Evolutionary conservation across 805 yeast species (phyloP), one percentile per base, ranked within the genome.

Genomic region (Sungouiella blattae): DNA sequence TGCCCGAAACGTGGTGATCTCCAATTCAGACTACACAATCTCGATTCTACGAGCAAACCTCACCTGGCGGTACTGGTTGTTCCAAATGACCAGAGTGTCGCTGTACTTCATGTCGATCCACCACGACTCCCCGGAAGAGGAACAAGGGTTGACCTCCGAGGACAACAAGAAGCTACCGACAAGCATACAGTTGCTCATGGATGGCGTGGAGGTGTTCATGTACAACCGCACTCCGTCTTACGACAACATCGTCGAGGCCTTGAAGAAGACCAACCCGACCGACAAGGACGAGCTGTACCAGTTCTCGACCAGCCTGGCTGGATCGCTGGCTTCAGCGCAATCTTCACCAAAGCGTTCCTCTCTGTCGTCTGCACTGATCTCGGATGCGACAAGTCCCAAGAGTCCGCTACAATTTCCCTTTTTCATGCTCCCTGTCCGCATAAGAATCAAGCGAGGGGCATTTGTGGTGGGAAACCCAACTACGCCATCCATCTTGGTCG

Each of bases 61-160:
- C 18, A 85, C 95, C 0, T 93, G 98, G 98, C 61, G 94, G 41
- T 91, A 87, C 57, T 93, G 98, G 98, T 64, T 65, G 12, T 45
- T 87, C 33, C 61, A 66, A 4, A 46, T 60, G 21, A 65, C 72
- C 9, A 55, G 78, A 35, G 45, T 63, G 15, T 57, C 75, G 2
- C 63, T 60, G 24, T 58, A 65, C 33, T 50, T 45, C 18, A 44
- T 55, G 16, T 11, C 11, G 5, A n/a, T 29, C 4, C 8, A 16
- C 14, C 52, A 49, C 8, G 46, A 50, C 4, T 30, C 37, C 4
- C 55, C 26, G 11, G 44, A 27, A 5, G 44, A 40, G 21, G 12
- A 37, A 11, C 23, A 36, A 16, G 49, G 41, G 11, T 32, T 46
- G 6, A 31, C 45, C 14, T 45, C 40, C 12, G 58, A 59, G n/a